These are phyloP conservation scores for Epichloe brachyelytri DNA, from an alignment of 2,329 filamentous ascomycete species.

Conservation along the genomic window DNA sequence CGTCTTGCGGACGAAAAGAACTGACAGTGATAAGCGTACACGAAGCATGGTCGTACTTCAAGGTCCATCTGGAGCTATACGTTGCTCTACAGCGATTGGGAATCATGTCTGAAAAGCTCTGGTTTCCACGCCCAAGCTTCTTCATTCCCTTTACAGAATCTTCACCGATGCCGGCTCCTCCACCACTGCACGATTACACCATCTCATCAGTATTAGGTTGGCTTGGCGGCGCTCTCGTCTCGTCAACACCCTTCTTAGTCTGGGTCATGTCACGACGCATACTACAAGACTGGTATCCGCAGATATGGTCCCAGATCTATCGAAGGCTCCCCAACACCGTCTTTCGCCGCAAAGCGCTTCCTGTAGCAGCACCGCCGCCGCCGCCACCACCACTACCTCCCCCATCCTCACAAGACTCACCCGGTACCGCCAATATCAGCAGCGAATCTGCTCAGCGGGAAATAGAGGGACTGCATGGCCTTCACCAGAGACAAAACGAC, in stretches of 20 bases:
- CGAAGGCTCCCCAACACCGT: conserved; percentile 26
- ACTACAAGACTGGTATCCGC: conserved; percentile 21
- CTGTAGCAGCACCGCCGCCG: conserved; percentile 10
- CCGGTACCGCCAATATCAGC: background rate
- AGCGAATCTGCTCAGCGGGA: background rate
- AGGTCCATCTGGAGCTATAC: conserved; percentile 38
- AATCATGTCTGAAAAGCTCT: conserved; percentile 27
- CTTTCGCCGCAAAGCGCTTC: conserved; percentile 14
- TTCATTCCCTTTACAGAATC: conserved; percentile 41
- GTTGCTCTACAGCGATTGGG: conserved; percentile 39
- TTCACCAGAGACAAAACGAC: conserved; percentile 14
- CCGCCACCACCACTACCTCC: conserved; percentile 11
- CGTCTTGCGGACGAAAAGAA: background rate
- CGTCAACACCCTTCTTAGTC: conserved; percentile 32
- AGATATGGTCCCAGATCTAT: conserved; percentile 27
- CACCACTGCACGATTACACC: conserved; percentile 26
- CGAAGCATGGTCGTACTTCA: conserved; percentile 28
- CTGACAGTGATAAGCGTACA: conserved; percentile 15
- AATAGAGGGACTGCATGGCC: background rate
- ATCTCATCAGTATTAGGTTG: conserved; percentile 28
- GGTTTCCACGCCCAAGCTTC: conserved; percentile 33
- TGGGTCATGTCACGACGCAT: conserved; percentile 31
- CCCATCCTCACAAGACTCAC: background rate
- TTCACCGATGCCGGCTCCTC: conserved; percentile 37
- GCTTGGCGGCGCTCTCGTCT: conserved; percentile 28